phyloP scores from a whole-genome alignment of 352 stramenopile genomes.

The Heterotrichella gracilis region DNA sequence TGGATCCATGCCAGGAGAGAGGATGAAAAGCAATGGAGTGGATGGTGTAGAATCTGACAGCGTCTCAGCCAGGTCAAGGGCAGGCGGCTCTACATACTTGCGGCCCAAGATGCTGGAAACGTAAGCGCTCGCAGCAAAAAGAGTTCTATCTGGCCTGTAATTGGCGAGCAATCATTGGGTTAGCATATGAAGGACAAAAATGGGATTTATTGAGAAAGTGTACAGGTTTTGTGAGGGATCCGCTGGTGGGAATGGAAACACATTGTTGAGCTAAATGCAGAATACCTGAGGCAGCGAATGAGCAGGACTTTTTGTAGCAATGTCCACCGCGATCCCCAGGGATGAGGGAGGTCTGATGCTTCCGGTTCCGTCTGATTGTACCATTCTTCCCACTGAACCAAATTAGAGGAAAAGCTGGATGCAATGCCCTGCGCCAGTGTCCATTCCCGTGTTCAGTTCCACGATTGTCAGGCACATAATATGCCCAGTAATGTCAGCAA shows the following conservation, averaged over 20 bases:
- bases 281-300: slow-evolving; percentile 54
- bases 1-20: slow-evolving; percentile 63
- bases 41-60: slow-evolving; percentile 43
- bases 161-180: too few species aligned
- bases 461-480: too few species aligned
- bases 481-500: too few species aligned
- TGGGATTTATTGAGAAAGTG: too few species aligned
- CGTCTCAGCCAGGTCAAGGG: slow-evolving; percentile 50
- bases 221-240: too few species aligned
- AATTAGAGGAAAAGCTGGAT: too few species aligned
- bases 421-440: too few species aligned
- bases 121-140: slow-evolving; percentile 53
- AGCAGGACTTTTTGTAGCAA: slow-evolving; percentile 61
- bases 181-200: too few species aligned
- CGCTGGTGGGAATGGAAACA: too few species aligned
- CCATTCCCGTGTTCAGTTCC: too few species aligned
- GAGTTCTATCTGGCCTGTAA: slow-evolving; percentile 49
- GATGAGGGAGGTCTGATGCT: slow-evolving; percentile 42
- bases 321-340: slow-evolving; percentile 57
- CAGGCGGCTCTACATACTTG: slow-evolving; percentile 55
- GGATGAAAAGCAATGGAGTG: slow-evolving; percentile 66
- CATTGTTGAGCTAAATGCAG: too few species aligned
- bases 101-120: slow-evolving; percentile 49
- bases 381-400: slow-evolving; percentile 29
- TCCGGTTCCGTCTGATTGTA: slow-evolving; percentile 44